Base-by-base conservation (phyloP, 805 yeast genomes). In the Candida methanosorbosa region DNA sequence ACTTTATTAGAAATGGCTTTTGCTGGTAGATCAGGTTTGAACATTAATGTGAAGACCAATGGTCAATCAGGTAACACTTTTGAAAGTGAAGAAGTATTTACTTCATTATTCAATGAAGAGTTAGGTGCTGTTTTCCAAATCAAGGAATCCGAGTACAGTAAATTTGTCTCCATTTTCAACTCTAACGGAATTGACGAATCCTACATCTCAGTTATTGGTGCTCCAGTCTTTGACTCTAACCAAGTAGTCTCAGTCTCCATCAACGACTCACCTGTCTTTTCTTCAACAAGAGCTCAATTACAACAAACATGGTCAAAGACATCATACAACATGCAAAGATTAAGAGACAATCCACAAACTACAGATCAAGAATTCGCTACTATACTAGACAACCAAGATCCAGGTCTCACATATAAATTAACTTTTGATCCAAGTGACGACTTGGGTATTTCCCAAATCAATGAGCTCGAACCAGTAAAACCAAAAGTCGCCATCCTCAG, bases 121-220 rank as follows among this genome's bases (percentile, higher is more conserved):
- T 70, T 92, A 31, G 98, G 97, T 56, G 90, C 94, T 24, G 95
- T 90, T 19, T 87, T 92, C 87, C 98, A 92, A 61, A 70, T 90
- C 46, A 51, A 66, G 31, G 57, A 66, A 19, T 45, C 65, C 20
- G 78, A 79, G 38, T 66, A 68, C 32, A 70, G 63, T 3, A 57
- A 64, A 34, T 84, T 92, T 52, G 65, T 61, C 27, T 44, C 67
- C 12, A 55, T 81, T 9, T 70, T 90, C 33, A 56, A 50, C n/a
- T 54, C 64, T 20, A 62, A 77, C 52, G 85, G 84, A 38, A 68
- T 92, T 27, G 54, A 77, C 6, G 52, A 65, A 3, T 66, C 65
- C 9, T 68, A 56, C 44, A 61, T 90, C 41, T 62, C 72, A 7
- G 60, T 77, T 35, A 72, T 92, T 39, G 98, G 86, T 58, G 66